phyloP scores from a whole-genome alignment of 2,329 filamentous ascomycete genomes.

The Neodidymelliopsis sp. region DNA sequence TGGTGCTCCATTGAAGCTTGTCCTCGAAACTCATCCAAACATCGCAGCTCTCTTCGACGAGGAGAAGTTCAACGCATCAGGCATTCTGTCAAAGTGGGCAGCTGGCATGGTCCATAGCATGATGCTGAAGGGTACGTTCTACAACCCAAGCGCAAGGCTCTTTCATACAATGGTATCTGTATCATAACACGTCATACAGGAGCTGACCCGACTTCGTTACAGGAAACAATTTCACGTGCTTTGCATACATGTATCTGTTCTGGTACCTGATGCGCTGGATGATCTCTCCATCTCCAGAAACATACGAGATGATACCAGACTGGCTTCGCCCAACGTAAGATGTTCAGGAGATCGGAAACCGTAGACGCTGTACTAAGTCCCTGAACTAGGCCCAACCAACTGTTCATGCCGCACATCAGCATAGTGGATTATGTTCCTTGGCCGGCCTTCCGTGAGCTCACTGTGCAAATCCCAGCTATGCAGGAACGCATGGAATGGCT shows the following conservation, averaged over 20 bases:
- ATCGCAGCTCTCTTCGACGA: constrained; percentile 34
- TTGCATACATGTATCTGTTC: constrained; percentile 32
- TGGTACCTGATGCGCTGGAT: constrained; percentile 39
- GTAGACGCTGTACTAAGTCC: not conserved
- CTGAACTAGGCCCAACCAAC: constrained; percentile 29
- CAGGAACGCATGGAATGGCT: constrained; percentile 36
- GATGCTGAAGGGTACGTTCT: constrained; percentile 26
- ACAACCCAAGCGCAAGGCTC: no score
- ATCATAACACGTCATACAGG: not conserved
- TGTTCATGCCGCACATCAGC: constrained; percentile 37
- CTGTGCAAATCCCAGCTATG: constrained; percentile 34
- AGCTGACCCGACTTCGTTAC: not conserved
- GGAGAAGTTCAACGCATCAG: constrained; percentile 23
- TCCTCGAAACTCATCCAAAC: constrained; percentile 32
- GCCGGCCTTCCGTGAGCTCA: constrained; percentile 36
- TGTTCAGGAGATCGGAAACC: no score
- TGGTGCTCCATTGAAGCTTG: constrained; percentile 16
- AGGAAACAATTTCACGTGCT: constrained; percentile 36
- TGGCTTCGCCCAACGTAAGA: constrained; percentile 35
- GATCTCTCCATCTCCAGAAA: constrained; percentile 33
- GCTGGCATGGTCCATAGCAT: constrained; percentile 32
- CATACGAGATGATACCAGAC: constrained; percentile 32
- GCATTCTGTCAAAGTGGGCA: constrained; percentile 31
- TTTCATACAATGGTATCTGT: no score
- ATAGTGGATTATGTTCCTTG: constrained; percentile 33